Base-by-base conservation (phyloP, 2,329 filamentous ascomycete genomes). In the Calonectria honghensis region DNA sequence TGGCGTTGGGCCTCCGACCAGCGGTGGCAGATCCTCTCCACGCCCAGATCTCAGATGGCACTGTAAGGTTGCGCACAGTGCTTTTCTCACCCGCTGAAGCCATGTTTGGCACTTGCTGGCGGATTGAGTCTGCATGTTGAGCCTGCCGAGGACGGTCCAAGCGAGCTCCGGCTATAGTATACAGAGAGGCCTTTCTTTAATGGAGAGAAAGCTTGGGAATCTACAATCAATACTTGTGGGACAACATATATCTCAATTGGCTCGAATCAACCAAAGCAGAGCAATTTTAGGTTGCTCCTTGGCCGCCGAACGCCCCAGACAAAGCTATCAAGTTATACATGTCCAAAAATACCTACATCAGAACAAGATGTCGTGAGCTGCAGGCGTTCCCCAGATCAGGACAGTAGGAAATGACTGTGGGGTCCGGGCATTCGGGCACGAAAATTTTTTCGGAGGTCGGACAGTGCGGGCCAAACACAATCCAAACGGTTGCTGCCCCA, bases 321-420 rank as follows among this genome's bases (percentile, higher is more conserved):
- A 4, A 41, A 61, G 18, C 57, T 31, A 63, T 41, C 6, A 7
- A 41, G 7, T 14, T 63, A 41, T 20, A 16, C 57, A 29, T 24
- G 10, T 41, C n/a, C 35, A 29, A 63, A 41, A 39, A 63, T 63
- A 63, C 57, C 24, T 41, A 35, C 48, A 32, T 41, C 35, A 27
- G 35, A 39, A 35, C 32, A 18, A 18, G 5, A 52, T n/a, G 18
- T 29, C 18, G 48, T 32, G 57, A 50, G 39, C 57, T 67, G 24
- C 63, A 59, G 24, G 57, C 45, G 68, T 72, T 79, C 54, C 31
- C 51, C 31, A 66, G 72, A 41, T 51, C 48, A 67, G 73, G 45
- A 74, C 70, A 59, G 66, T 74, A 52, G 70, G 73, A 75, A 74
- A 77, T 73, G 75, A 80, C 35, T 75, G 77, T 79, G 76, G 75